These are phyloP conservation scores for Fusarium sp. DNA, from an alignment of 2,329 filamentous ascomycete species.

Conservation along the genomic window DNA sequence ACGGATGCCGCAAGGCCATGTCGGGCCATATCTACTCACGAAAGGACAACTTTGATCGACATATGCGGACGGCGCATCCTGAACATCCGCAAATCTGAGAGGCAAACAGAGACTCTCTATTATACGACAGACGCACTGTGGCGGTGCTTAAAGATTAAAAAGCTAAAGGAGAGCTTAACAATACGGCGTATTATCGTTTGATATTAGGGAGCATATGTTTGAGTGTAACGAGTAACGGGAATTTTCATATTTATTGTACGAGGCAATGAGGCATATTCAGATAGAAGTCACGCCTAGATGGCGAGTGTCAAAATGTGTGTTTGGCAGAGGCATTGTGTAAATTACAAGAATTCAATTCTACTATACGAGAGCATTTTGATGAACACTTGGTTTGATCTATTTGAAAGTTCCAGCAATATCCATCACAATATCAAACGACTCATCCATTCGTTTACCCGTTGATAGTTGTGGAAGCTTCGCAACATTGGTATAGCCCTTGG, in stretches of 20 bases:
- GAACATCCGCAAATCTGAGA: constrained; percentile 43
- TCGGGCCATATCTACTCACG: constrained; percentile 46
- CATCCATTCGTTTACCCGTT: not conserved
- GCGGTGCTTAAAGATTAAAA: constrained; percentile 6
- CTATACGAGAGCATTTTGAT: not conserved
- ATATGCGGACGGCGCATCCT: constrained; percentile 46
- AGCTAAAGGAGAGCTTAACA: constrained; percentile 15
- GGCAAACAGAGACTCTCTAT: constrained; percentile 36
- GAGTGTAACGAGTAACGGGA: constrained; percentile 7
- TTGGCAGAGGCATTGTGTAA: constrained; percentile 1
- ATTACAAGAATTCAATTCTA: not conserved
- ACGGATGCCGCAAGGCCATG: constrained; percentile 45
- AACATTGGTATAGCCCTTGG: not conserved
- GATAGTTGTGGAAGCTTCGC: not conserved
- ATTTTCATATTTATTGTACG: constrained; percentile 19
- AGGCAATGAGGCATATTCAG: constrained; percentile 12
- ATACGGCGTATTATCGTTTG: constrained; percentile 21
- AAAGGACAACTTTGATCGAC: constrained; percentile 47
- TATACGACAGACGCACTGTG: constrained; percentile 30
- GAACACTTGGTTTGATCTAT: not conserved
- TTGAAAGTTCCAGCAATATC: not conserved
- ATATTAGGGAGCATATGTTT: constrained; percentile 23
- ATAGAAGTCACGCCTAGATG: constrained; percentile 9
- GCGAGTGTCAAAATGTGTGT: constrained; percentile 2
- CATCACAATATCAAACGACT: not conserved